Base-by-base conservation (phyloP, 2,329 filamentous ascomycete genomes). In the Alternaria triticina region DNA sequence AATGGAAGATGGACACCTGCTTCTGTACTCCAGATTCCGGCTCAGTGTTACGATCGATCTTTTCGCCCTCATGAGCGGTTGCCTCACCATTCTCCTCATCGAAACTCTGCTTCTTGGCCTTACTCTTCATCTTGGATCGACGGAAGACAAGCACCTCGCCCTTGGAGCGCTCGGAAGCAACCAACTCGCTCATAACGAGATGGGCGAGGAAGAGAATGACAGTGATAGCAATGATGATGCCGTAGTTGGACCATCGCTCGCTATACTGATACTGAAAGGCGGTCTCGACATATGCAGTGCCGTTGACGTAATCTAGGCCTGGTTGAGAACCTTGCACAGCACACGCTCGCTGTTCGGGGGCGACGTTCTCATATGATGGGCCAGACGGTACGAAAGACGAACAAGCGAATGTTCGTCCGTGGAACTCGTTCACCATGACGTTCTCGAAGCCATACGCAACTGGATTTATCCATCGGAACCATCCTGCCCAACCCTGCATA, bases 381-480 rank as follows among this genome's bases (percentile, higher is more conserved):
- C 79, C 79, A 6, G 65, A 59, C 2, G 85, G 84, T 25, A 82
- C 61, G 58, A 82, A 76, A 20, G 61, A 55, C 7, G 76, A 74
- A 65, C 81, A 75, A 8, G 58, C 60, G 17, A 74, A 74, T 20
- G 60, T 30, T 13, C 68, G 69, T 5, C 55, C 69, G 23, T 74
- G 0, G 68, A 75, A 74, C 77, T 97, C 93, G 77, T 95, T 96
- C 62, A 91, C 86, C 84, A 94, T 89, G 27, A 95, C 83, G 0
- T 87, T 84, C 77, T 96, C 92, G 74, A 95, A 96, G 0, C 88
- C 88, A 68, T 95, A 96, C 0, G 87, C 87, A 2, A 96, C 84
- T 1, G 91, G 91, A 64, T 95, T 89, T 23, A 94, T 82, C 74
- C 91, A 94, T 77, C 91, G 93, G 76, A 62, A 68, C 74, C 33